Conservation (phyloP, 2,329 filamentous ascomycete genomes). For the Trichoderma pleuroti region DNA sequence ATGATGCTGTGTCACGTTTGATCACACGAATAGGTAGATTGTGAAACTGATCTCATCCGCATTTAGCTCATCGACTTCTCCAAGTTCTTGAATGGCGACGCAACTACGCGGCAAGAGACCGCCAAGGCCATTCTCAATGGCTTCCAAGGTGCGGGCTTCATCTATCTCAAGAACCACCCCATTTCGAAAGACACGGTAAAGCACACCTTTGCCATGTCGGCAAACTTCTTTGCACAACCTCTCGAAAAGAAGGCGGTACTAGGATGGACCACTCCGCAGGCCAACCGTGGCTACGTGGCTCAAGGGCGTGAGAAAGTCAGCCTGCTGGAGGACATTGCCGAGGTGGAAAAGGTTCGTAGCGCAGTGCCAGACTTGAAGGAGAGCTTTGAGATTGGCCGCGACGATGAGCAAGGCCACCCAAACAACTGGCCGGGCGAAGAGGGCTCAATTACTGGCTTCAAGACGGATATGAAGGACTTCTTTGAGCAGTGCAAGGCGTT, state of each 20-base stretch:
- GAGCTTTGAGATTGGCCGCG: conserved; percentile 61
- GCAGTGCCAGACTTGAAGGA: conserved; percentile 64
- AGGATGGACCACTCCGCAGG: conserved; percentile 67
- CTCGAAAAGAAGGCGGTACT: conserved; percentile 60
- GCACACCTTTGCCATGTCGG: conserved; percentile 63
- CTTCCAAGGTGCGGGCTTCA: conserved; percentile 83
- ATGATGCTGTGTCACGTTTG: neutral
- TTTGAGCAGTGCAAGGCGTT: conserved; percentile 69
- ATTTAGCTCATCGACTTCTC: conserved; percentile 56
- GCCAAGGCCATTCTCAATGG: conserved; percentile 71
- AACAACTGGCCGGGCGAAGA: conserved; percentile 70
- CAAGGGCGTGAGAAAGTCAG: conserved; percentile 70
- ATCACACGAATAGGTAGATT: neutral
- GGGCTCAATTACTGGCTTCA: conserved; percentile 52
- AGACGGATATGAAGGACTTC: conserved; percentile 69
- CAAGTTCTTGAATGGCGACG: conserved; percentile 62
- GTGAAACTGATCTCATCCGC: neutral
- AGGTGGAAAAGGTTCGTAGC: conserved; percentile 56
- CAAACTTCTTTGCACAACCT: conserved; percentile 66
- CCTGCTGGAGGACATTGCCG: conserved; percentile 48
- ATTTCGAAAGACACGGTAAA: conserved; percentile 59
- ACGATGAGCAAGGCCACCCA: conserved; percentile 55
- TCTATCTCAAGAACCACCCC: conserved; percentile 80
- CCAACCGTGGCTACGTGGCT: conserved; percentile 71
- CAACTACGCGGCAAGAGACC: conserved; percentile 57